phyloP scores from a whole-genome alignment of 2,329 filamentous ascomycete genomes.

The Colletotrichum somersetense region DNA sequence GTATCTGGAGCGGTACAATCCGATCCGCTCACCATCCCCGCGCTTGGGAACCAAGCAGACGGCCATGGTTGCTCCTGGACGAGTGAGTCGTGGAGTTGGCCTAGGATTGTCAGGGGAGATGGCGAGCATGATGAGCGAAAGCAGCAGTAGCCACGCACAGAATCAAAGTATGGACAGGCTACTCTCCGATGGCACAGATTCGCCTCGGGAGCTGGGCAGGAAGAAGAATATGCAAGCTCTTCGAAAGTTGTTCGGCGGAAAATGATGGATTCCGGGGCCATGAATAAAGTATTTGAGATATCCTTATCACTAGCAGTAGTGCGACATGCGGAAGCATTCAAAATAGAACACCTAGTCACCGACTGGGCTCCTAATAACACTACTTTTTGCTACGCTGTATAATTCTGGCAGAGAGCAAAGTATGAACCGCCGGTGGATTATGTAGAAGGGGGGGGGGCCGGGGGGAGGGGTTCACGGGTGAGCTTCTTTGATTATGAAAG shows the following conservation, averaged over 20 bases:
- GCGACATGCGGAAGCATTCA: constrained; percentile 7
- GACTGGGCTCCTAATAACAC: not conserved
- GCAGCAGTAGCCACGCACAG: not conserved
- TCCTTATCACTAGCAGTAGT: constrained; percentile 26
- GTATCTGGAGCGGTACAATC: constrained; percentile 51
- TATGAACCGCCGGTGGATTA: not conserved
- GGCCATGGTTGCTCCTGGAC: constrained; percentile 16
- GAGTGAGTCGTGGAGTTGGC: constrained; percentile 9
- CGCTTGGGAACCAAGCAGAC: constrained; percentile 9
- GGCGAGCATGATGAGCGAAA: not conserved
- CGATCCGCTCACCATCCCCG: constrained; percentile 42
- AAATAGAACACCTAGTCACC: constrained; percentile 26
- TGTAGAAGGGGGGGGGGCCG: not conserved
- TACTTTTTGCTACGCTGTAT: not conserved
- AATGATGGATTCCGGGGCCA: constrained; percentile 2
- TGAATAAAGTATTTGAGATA: constrained; percentile 5
- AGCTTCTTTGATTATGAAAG: not conserved
- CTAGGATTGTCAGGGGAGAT: not conserved
- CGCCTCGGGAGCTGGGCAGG: constrained; percentile 14
- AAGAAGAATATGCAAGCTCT: constrained; percentile 28
- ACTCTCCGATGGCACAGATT: constrained; percentile 34
- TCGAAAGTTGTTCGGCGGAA: constrained; percentile 39
- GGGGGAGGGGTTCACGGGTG: constrained; percentile 20
- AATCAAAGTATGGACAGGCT: not conserved
- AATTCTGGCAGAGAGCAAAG: not conserved